Evolutionary conservation across 306 rosid species (phyloP).

Genomic region (Prinsepia uniflora): DNA sequence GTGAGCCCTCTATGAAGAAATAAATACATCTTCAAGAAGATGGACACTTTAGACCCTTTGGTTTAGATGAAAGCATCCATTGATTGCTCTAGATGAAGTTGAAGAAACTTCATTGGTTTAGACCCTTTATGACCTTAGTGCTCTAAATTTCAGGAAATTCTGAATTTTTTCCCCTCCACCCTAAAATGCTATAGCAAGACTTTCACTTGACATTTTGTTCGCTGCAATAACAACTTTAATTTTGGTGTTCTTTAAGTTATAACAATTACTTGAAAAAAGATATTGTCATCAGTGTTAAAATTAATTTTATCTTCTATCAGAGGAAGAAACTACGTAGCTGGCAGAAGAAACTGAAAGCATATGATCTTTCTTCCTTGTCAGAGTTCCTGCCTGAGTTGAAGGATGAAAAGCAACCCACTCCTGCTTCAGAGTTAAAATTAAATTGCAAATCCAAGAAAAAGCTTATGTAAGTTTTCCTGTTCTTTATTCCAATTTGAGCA

Average conservation of each 20-base stretch:
- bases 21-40: background rate
- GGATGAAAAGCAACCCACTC: slow-evolving; percentile 24
- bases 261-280: background rate
- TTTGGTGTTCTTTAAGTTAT: background rate
- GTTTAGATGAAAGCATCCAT: background rate
- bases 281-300: background rate
- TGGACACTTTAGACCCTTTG: background rate
- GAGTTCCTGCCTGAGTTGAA: slow-evolving; percentile 65
- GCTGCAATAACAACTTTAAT: background rate
- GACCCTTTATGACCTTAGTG: background rate
- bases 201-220: background rate
- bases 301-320: slow-evolving; percentile 15
- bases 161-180: background rate
- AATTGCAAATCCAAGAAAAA: slow-evolving; percentile 25
- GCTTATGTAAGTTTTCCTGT: slow-evolving; percentile 47
- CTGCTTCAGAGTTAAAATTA: slow-evolving; percentile 33
- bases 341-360: slow-evolving; percentile 63
- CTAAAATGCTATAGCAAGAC: background rate
- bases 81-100: background rate
- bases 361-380: slow-evolving; percentile 57
- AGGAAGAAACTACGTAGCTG: slow-evolving; percentile 51
- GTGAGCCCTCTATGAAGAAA: background rate
- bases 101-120: background rate
- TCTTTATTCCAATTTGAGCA: background rate
- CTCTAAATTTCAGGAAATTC: background rate